Conservation (phyloP, 352 stramenopile species). For the Porosira glacialis region DNA sequence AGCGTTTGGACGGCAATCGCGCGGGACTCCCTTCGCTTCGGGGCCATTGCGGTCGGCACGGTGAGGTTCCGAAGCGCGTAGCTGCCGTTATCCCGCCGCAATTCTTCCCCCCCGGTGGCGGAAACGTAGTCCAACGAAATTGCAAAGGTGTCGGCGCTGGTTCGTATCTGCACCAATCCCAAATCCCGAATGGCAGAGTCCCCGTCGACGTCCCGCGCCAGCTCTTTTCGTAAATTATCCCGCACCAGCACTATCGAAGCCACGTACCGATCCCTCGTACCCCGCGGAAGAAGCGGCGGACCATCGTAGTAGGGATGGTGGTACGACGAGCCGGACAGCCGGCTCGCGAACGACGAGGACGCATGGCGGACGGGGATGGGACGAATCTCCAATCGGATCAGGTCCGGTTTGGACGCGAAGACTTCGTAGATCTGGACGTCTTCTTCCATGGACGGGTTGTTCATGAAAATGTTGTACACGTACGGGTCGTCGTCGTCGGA, state of each 20-base stretch:
- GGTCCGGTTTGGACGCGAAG: slow-evolving; percentile 52
- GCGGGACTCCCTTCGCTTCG: neutral
- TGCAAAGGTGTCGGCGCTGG: slow-evolving; percentile 51
- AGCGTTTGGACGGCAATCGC: slow-evolving; percentile 1
- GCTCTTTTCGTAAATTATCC: slow-evolving; percentile 33
- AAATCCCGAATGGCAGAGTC: slow-evolving; percentile 40
- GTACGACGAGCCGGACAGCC: slow-evolving; percentile 17
- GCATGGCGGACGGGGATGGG: slow-evolving; percentile 2
- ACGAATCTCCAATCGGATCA: slow-evolving; percentile 39
- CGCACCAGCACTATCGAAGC: slow-evolving; percentile 47
- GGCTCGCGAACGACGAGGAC: neutral
- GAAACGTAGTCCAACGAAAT: slow-evolving; percentile 63
- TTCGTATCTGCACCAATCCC: slow-evolving; percentile 62
- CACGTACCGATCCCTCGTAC: slow-evolving; percentile 43
- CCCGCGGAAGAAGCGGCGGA: slow-evolving; percentile 20
- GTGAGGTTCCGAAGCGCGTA: slow-evolving; percentile 15
- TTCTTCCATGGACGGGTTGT: slow-evolving; percentile 53
- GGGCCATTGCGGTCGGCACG: neutral
- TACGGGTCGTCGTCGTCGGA: slow-evolving; percentile 29
- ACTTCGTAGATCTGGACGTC: slow-evolving; percentile 56
- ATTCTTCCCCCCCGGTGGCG: slow-evolving; percentile 21
- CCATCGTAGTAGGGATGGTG: slow-evolving; percentile 26
- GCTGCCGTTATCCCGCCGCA: slow-evolving; percentile 32
- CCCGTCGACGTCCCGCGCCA: too few species aligned
- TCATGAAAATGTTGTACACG: slow-evolving; percentile 64